These are phyloP conservation scores for Proliferodiscus dingleyae DNA, from an alignment of 2,329 filamentous ascomycete genomes.

Conservation along the genomic window DNA sequence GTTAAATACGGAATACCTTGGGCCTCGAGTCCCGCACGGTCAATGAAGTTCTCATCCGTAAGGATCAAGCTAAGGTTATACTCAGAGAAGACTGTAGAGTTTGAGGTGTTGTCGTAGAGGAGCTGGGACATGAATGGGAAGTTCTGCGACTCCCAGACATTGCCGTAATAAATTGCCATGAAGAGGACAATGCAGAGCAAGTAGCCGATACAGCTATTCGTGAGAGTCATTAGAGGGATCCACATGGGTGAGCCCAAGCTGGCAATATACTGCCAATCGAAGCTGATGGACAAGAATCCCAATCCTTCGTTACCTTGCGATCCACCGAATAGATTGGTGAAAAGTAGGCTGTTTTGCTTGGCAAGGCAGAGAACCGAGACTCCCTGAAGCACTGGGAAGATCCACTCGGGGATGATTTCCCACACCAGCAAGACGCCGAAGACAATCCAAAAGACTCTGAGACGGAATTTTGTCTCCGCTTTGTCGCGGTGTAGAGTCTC, in stretches of 20 bases:
- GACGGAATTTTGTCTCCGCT: conserved; percentile 33
- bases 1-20: conserved; percentile 40
- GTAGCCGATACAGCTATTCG: conserved; percentile 26
- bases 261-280: conserved; percentile 42
- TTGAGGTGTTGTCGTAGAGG: conserved; percentile 35
- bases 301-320: conserved; percentile 40
- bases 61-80: conserved; percentile 42
- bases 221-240: conserved; percentile 32
- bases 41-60: conserved; percentile 34
- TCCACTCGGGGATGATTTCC: conserved; percentile 44
- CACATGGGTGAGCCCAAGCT: conserved; percentile 19
- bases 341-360: conserved; percentile 33
- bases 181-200: conserved; percentile 30
- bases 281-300: conserved; percentile 35
- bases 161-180: conserved; percentile 37
- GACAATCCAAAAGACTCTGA: conserved; percentile 29
- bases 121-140: conserved; percentile 40
- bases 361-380: conserved; percentile 42
- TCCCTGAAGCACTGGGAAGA: conserved; percentile 35
- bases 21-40: conserved; percentile 31
- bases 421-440: conserved; percentile 38
- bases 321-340: conserved; percentile 46
- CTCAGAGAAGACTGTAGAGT: conserved; percentile 30
- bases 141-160: conserved; percentile 35
- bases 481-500: conserved; percentile 36